Conservation (phyloP, 2,329 filamentous ascomycete species). For the Stemphylium vesicarium region DNA sequence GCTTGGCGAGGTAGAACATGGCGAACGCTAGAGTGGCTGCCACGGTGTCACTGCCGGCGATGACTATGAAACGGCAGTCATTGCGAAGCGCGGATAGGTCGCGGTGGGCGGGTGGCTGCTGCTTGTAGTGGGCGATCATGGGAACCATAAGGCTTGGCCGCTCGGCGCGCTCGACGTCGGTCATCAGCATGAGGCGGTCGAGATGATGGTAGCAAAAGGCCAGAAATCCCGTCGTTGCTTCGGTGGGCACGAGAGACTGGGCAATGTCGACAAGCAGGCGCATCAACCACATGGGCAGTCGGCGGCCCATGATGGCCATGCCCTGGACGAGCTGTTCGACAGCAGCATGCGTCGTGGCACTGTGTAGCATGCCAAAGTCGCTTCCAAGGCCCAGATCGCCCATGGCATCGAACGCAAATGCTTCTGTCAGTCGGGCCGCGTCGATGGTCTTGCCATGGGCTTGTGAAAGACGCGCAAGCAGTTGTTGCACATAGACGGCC, state of each 20-base stretch:
- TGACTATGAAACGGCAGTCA: constrained; percentile 18
- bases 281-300: constrained; percentile 1
- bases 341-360: neutral
- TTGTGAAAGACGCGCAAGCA: neutral
- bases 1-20: constrained; percentile 38
- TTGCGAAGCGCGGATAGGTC: neutral
- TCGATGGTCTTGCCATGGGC: neutral
- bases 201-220: constrained; percentile 1
- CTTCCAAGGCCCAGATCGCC: constrained; percentile 7
- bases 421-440: neutral
- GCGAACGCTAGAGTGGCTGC: constrained; percentile 32
- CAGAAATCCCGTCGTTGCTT: neutral
- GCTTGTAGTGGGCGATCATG: neutral
- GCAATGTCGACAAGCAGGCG: neutral
- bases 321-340: neutral
- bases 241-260: neutral
- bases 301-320: neutral
- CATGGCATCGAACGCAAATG: constrained; percentile 11
- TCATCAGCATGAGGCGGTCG: neutral
- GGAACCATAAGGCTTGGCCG: neutral
- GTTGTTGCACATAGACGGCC: neutral
- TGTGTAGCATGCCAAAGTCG: constrained; percentile 6
- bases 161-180: neutral
- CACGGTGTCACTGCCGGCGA: constrained; percentile 43
- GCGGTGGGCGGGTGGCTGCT: neutral